These are phyloP conservation scores for Citrus mangshanensis DNA, from an alignment of 345 rosid species.

Conservation along the genomic window DNA sequence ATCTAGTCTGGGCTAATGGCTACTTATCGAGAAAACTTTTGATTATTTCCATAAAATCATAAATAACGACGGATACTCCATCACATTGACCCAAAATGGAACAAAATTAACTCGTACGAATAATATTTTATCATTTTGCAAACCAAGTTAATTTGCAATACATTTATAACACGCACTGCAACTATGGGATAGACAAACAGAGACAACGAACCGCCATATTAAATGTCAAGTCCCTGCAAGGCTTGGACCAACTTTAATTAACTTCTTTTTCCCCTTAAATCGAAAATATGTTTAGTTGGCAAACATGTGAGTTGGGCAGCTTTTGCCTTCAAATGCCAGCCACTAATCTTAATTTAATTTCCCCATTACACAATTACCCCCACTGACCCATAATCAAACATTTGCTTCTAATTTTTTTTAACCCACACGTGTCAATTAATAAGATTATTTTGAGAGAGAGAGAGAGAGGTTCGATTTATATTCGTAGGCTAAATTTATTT, in stretches of 20 bases:
- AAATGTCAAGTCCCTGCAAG: neutral
- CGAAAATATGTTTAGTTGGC: conserved; percentile 34
- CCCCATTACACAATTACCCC: neutral
- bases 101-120: neutral
- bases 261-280: neutral
- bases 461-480: too few relatives aligned
- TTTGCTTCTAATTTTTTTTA: neutral
- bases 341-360: neutral
- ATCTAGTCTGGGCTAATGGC: too few relatives aligned
- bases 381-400: neutral
- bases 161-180: neutral
- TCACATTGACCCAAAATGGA: neutral
- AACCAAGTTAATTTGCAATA: neutral
- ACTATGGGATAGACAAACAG: neutral
- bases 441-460: neutral
- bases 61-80: neutral
- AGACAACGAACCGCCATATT: neutral
- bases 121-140: too few relatives aligned
- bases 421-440: neutral
- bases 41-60: neutral
- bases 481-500: too few relatives aligned
- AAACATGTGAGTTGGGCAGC: conserved; percentile 46
- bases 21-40: too few relatives aligned
- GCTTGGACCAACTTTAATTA: neutral
- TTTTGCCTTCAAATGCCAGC: conserved; percentile 23